Evolutionary conservation across 768 basidiomycete species (phyloP), one percentile per base, ranked within the genome.

Genomic region (Boletus rufocinnamomeus): DNA sequence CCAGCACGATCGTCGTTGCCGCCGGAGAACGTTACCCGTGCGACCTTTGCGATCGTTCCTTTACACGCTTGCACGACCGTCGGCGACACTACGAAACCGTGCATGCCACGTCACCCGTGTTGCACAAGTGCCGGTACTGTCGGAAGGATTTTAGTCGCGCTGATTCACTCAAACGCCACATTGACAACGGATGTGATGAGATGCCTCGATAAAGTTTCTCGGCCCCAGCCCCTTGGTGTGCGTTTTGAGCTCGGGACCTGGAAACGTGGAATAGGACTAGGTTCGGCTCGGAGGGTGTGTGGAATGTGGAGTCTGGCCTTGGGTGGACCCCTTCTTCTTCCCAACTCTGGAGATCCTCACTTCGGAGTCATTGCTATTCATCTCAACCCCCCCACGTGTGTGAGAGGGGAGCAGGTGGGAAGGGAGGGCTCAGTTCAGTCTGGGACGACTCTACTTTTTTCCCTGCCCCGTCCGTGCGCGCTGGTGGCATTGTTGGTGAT

Each of bases 41-140:
- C 75, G 83, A 87, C 57, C 81, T 82, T 63, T 92, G 90, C 71
- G 85, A 85, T 52, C 87, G 88, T 73, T 87, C 88, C 27, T 92
- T 92, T 71, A 89, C 88, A 35, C 83, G 90, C 61, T 80, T 86
- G 57, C 89, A 91, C 72, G 90, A 93, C 74, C 83, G 88, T 63
- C 89, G 91, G 74, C 82, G 90, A 61, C 90, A 93, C 74, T 83
- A 84, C 63, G 89, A 91, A 72, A 89, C 86, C 17, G 86, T 89
- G 65, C 89, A 91, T 66, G 79, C 84, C 45, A 69, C 84, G 37
- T 78, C 80, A 16, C 86, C 88, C 23, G 79, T 84, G 57, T 75
- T 83, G 63, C 89, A 92, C 70, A 81, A 79, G 52, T 92, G 91
- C 74, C 81, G 80, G 28, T 86, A 78, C 69, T 92, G 91, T 73